Conservation (phyloP, 192 early-diverging fungal species). For the Phlyctochytrium planicorne region DNA sequence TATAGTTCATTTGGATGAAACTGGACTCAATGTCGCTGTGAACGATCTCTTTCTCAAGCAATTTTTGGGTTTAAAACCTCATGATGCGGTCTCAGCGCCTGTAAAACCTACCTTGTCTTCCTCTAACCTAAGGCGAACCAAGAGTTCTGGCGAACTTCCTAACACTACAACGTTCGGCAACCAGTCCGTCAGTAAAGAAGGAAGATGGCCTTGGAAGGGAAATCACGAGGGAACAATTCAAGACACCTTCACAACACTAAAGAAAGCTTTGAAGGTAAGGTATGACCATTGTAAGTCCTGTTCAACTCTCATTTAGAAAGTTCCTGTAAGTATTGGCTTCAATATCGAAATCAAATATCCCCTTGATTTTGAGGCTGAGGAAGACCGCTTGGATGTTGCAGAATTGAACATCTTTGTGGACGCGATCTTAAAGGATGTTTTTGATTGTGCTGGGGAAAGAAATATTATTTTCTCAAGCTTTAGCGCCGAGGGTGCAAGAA, state of each 20-base stretch:
- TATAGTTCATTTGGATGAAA: slow-evolving; percentile 41
- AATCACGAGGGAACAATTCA: slow-evolving; percentile 80
- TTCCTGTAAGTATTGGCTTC: slow-evolving; percentile 78
- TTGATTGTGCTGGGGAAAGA: slow-evolving; percentile 58
- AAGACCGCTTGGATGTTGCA: slow-evolving; percentile 63
- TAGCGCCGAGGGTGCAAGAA: slow-evolving; percentile 82
- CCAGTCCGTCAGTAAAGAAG: not conserved
- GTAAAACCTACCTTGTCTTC: not conserved
- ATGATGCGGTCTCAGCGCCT: slow-evolving; percentile 6
- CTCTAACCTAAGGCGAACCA: slow-evolving; percentile 15
- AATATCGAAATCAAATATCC: slow-evolving; percentile 98
- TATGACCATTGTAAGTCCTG: not conserved
- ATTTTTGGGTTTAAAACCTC: slow-evolving; percentile 41
- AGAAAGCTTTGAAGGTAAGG: slow-evolving; percentile 52
- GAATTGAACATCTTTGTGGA: slow-evolving; percentile 89
- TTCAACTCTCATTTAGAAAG: slow-evolving; percentile 37
- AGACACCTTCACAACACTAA: slow-evolving; percentile 83
- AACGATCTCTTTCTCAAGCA: slow-evolving; percentile 31
- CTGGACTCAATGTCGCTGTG: slow-evolving; percentile 33
- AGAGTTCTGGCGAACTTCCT: slow-evolving; percentile 26
- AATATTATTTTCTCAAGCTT: slow-evolving; percentile 91
- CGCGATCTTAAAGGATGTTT: slow-evolving; percentile 76
- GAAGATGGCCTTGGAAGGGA: slow-evolving; percentile 65
- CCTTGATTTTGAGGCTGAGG: slow-evolving; percentile 85
- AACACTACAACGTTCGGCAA: not conserved